Conservation (phyloP, 306 rosid species). For the Aeschynomene evenia region DNA sequence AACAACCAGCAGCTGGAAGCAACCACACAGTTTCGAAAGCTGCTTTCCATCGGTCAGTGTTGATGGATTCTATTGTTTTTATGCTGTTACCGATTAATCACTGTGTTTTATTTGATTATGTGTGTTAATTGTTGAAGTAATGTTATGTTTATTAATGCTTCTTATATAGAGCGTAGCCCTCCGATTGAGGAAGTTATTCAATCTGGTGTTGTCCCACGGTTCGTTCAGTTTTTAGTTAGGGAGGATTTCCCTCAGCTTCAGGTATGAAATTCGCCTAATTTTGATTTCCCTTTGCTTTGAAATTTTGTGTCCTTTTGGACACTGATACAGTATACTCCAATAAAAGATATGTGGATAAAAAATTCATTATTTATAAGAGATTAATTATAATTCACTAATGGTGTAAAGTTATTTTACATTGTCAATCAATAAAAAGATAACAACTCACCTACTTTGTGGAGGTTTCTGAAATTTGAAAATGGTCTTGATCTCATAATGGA, state of each 20-base stretch:
- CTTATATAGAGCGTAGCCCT: constrained; percentile 69
- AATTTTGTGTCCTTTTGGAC: neutral
- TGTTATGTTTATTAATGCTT: neutral
- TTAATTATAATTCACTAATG: too few species aligned
- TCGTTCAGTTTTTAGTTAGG: constrained; percentile 78
- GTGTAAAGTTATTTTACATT: too few species aligned
- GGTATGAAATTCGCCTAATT: constrained; percentile 35
- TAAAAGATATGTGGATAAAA: too few species aligned
- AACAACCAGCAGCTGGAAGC: constrained; percentile 71
- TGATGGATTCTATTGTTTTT: neutral
- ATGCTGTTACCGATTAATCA: neutral
- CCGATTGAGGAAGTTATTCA: constrained; percentile 94
- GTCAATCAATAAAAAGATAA: too few species aligned
- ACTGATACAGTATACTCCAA: too few species aligned
- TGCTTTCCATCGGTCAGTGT: constrained; percentile 73
- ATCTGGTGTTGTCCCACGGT: constrained; percentile 87
- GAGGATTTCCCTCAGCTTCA: constrained; percentile 92
- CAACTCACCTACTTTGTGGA: too few species aligned
- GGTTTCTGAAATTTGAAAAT: too few species aligned
- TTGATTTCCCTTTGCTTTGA: neutral
- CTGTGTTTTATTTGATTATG: neutral
- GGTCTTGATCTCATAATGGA: too few species aligned
- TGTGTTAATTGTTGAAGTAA: neutral
- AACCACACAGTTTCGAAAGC: constrained; percentile 82
- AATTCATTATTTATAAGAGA: too few species aligned